Evolutionary conservation across 2,329 filamentous ascomycete genomes (phyloP), one percentile per base, ranked within the genome.

Genomic region (Epichloe glyceriae): DNA sequence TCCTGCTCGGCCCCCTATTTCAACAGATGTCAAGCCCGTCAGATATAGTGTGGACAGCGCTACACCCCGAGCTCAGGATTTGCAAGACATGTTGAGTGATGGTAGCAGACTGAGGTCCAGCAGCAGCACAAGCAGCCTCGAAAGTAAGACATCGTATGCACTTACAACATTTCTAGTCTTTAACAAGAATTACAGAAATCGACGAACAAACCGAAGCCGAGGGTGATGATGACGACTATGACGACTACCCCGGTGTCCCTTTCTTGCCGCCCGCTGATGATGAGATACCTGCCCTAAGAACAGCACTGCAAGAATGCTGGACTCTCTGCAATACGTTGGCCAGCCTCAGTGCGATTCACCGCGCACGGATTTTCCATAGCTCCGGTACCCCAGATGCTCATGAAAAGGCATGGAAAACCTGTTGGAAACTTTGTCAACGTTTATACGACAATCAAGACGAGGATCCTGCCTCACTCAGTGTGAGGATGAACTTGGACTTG

Each of bases 311-410:
- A 54, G 88, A 95, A 69, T 95, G 89, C 67, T 96, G 90, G 90
- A 94, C 85, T 0, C 71, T 96, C 14, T 96, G 90, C 70, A 96
- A 95, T 62, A 95, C 89, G 0, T 72, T 96, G 34, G 88, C 88
- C 20, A 87, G 79, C 56, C 74, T 95, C 17, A 95, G 88, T 65
- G 90, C 86, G 17, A 85, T 85, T 56, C 87, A 95, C 62, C 81
- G 88, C 30, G 79, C 88, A 58, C 78, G 86, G 19, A 83, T 89
- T 34, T 91, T 93, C 65, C 82, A 80, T 64, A 85, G 79, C 58
- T 83, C 85, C 1, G 83, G 82, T 12, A 83, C 80, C 11, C 83
- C 85, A 1, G 84, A 88, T 57, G 79, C 84, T 30, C 86, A 95
- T 62, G 88, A 95, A 63, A 84, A 85, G 59, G 89, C 90, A 0